phyloP scores from a whole-genome alignment of 192 early-diverging fungal genomes.

The Backusella mclennaniae region DNA sequence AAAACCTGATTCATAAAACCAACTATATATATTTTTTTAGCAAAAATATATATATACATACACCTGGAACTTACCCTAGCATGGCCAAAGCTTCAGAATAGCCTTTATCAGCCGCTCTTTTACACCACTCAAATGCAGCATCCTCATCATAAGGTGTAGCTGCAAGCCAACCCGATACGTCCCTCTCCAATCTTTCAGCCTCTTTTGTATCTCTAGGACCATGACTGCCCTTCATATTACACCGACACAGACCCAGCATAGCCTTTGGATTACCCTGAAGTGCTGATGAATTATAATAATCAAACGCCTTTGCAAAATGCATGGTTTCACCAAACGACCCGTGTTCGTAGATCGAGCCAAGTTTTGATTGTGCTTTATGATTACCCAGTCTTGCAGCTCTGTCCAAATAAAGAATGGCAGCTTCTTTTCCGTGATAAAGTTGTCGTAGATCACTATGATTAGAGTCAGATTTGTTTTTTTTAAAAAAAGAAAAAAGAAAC shows the following conservation, averaged over 20 bases:
- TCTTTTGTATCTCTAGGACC: constrained; percentile 17
- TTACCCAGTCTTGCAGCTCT: constrained; percentile 78
- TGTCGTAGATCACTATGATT: constrained; percentile 5
- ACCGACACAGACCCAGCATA: constrained; percentile 85
- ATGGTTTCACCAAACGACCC: constrained; percentile 64
- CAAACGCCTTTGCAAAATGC: constrained; percentile 65
- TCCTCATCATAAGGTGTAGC: neutral
- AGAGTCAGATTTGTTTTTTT: constrained; percentile 34
- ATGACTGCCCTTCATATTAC: constrained; percentile 74
- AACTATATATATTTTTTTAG: constrained; percentile 11
- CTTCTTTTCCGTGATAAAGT: constrained; percentile 36
- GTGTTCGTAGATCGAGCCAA: constrained; percentile 82
- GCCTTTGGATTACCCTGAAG: constrained; percentile 74
- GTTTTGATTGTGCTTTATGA: constrained; percentile 66
- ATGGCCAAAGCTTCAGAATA: constrained; percentile 4
- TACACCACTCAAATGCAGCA: constrained; percentile 77
- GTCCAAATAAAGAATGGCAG: constrained; percentile 70
- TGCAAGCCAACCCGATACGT: constrained; percentile 16
- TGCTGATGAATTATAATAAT: constrained; percentile 80
- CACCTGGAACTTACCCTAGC: constrained; percentile 39
- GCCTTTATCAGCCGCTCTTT: constrained; percentile 56
- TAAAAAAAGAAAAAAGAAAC: neutral
- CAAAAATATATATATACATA: no score
- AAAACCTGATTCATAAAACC: constrained; percentile 37
- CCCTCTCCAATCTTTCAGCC: neutral